Evolutionary conservation across 108 stramenopile genomes (phyloP), one percentile per base, ranked within the genome.

Genomic region (Licmophora abbreviata): DNA sequence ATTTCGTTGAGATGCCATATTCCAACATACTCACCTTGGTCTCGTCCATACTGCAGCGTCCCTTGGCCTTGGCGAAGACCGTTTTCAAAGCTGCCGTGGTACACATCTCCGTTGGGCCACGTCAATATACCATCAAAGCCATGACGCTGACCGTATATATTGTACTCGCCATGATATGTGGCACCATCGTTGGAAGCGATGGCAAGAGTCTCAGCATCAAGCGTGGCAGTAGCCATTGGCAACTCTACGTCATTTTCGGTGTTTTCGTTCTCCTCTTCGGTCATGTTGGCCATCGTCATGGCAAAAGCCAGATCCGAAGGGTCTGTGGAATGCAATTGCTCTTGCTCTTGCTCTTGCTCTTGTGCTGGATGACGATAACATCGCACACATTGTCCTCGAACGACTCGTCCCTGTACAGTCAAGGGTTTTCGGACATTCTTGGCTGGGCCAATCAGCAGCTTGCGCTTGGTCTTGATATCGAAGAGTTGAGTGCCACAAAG

Each of bases 21-120:
- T 27, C 83, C 83, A 14, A 49, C 56, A 48, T 81, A 85, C 46
- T 78, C 76, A 54, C 61, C 44, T 64, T 73, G 73, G 29, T 84
- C 76, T 32, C 48, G 51, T 56, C 69, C 74, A 63, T 69, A 77
- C 28, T 34, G 48, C 20, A 77, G 53, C 11, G 66, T 69, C 5
- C 83, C 83, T 12, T 66, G 48, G 8, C 83, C 83, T 3, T 76
- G 54, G 15, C 79, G 70, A 21, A 44, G 38, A 14, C 76, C 83
- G 53, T 75, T 59, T 31, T 53, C 44, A 43, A 84, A 84, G 3
- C 34, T 55, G 1, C 83, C 83, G 15, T 18, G 18, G 50, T 76
- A 85, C 20, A 51, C 45, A 59, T 81, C 68, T 0, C 77, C 77
- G 44, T 81, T 73, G 25, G 59, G 58, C 79, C 79, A 85, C 11